These are phyloP conservation scores for Aureobasidium sp. DNA, from an alignment of 2,329 filamentous ascomycete genomes.

Conservation along the genomic window DNA sequence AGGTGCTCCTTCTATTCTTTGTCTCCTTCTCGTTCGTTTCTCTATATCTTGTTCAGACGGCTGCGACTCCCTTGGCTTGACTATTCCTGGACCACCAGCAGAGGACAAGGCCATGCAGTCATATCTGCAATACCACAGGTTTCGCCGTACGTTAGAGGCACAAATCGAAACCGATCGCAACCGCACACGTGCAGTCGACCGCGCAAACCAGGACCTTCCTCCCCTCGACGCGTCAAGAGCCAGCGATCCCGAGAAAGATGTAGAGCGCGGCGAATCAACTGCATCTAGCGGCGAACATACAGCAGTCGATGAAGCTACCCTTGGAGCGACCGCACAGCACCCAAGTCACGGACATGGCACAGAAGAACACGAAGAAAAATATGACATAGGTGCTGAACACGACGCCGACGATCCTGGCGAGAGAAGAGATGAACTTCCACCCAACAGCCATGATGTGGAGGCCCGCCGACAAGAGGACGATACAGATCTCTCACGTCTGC, in stretches of 20 bases:
- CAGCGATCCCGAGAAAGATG: neutral
- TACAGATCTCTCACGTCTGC: slow-evolving; percentile 19
- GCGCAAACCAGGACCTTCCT: neutral
- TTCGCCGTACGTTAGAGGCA: slow-evolving; percentile 14
- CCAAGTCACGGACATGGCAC: neutral
- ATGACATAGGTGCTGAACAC: neutral
- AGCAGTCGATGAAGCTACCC: neutral
- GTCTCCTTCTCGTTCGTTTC: neutral
- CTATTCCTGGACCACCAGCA: too few relatives aligned
- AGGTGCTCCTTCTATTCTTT: neutral
- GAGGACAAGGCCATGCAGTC: slow-evolving; percentile 20
- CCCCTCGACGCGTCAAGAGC: neutral
- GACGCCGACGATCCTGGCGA: slow-evolving; percentile 6
- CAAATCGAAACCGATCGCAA: slow-evolving; percentile 16
- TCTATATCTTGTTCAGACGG: neutral
- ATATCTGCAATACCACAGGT: slow-evolving; percentile 19
- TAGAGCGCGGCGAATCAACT: neutral
- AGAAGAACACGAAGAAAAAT: slow-evolving; percentile 8
- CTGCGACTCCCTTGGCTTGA: too few relatives aligned
- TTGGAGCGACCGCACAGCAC: neutral
- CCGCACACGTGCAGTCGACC: slow-evolving; percentile 11
- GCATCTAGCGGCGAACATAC: neutral
- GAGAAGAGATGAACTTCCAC: slow-evolving; percentile 13
- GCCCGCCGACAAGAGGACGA: slow-evolving; percentile 17
- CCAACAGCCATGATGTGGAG: slow-evolving; percentile 12